Evolutionary conservation across 2,329 filamentous ascomycete species (phyloP), one percentile per base, ranked within the genome.

Genomic region (Myriosclerotinia duriaeana): DNA sequence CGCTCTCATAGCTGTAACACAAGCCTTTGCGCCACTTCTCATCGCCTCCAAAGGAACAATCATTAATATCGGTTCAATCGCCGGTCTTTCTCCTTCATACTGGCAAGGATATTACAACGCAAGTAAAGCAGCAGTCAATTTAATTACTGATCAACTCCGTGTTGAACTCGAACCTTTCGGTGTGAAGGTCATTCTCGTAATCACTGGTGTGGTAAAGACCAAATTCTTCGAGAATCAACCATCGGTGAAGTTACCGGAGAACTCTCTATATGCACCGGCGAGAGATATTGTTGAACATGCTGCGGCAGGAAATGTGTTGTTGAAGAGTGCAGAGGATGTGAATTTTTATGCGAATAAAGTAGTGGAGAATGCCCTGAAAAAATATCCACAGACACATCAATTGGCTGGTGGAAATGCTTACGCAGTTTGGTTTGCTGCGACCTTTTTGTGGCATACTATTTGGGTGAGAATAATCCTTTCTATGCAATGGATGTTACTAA

Each of bases 41-140:
- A 70, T 72, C 17, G 42, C 54, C 7, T 62, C 71, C 1, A 70
- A 72, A 59, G 80, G 81, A 26, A 80, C 77, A 2, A 79, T 82
- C 69, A 76, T 82, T n/a, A 79, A 81, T 63, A 76, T 81, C 67
- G 80, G 80, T 48, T 80, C 78, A 22, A 65, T 77, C 6, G 67
- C 67, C 14, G 69, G 68, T 6, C 34, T 63, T 12, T 26, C 60
- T 8, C 71, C 71, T 15, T 17, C 65, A 20, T 68, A 53, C 12
- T 72, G 67, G 65, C 65, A 69, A 66, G 70, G 69, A 44, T 71
- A 71, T 59, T 73, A 73, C 65, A 72, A 72, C 52, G 70, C 72
- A 2, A 65, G 64, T 38, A 73, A 73, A 68, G 69, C 70, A 11
- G 72, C 72, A 5, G 60, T 71, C 2, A 68, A 68, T 36, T 22